phyloP scores from a whole-genome alignment of 1,284 basidiomycete genomes.

The Ganoderma leucocontextum region DNA sequence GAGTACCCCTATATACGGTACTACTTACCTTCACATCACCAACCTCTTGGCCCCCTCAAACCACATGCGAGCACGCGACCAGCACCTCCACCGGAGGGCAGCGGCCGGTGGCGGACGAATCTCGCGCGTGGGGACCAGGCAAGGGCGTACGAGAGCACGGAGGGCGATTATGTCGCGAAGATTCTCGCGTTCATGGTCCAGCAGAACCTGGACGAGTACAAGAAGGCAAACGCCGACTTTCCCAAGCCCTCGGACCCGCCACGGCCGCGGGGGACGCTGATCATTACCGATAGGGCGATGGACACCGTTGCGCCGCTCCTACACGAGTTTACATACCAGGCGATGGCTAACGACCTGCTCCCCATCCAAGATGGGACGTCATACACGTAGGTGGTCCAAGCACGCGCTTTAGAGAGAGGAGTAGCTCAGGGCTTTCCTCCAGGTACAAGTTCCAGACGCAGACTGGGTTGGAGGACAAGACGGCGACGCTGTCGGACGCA shows the following conservation, averaged over 20 bases:
- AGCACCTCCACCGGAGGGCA: constrained; percentile 68
- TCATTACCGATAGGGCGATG: constrained; percentile 97
- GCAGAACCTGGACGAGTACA: constrained; percentile 84
- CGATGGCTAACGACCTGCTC: constrained; percentile 96
- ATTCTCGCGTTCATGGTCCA: constrained; percentile 87
- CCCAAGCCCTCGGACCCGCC: constrained; percentile 75
- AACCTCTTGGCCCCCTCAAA: constrained; percentile 87
- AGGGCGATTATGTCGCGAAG: constrained; percentile 79
- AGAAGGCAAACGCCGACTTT: constrained; percentile 86
- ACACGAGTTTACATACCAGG: constrained; percentile 99
- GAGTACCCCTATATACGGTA: constrained; percentile 97
- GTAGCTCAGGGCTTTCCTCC: constrained; percentile 10
- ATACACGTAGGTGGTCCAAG: constrained; percentile 73
- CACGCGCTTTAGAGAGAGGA: not conserved
- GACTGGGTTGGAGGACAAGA: constrained; percentile 88
- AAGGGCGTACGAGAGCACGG: constrained; percentile 69
- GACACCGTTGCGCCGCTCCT: constrained; percentile 91
- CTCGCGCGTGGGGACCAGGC: constrained; percentile 73
- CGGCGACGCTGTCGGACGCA: constrained; percentile 82
- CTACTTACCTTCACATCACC: constrained; percentile 87
- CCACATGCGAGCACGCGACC: constrained; percentile 67
- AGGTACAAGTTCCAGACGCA: constrained; percentile 92
- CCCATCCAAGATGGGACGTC: constrained; percentile 86
- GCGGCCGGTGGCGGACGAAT: constrained; percentile 75
- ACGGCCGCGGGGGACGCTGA: constrained; percentile 82